phyloP scores from a whole-genome alignment of 192 early-diverging fungal species.

The Entomortierella beljakovae region DNA sequence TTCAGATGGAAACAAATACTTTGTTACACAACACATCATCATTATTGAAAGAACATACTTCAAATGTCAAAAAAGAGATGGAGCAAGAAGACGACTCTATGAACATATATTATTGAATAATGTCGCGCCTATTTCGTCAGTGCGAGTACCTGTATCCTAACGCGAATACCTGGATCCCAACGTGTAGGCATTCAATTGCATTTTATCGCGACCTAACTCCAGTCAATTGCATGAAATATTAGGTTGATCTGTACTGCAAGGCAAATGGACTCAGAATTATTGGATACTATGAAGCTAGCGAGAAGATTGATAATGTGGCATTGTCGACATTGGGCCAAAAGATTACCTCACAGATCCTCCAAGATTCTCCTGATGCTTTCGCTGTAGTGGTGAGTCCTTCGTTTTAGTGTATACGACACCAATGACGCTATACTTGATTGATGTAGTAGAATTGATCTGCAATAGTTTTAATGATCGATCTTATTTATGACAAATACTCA shows the following conservation, averaged over 20 bases:
- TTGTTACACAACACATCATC: too few relatives aligned
- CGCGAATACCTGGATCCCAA: too few relatives aligned
- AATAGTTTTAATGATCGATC: background rate
- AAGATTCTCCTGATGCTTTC: constrained; percentile 58
- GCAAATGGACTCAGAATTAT: constrained; percentile 62
- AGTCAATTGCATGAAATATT: background rate
- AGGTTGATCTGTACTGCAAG: constrained; percentile 71
- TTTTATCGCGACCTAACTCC: background rate
- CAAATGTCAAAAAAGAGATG: too few relatives aligned
- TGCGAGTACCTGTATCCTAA: too few relatives aligned
- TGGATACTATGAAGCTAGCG: constrained; percentile 74
- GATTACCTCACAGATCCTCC: constrained; percentile 63
- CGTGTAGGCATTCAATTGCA: too few relatives aligned
- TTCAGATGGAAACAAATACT: too few relatives aligned
- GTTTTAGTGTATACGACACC: background rate
- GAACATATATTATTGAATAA: too few relatives aligned
- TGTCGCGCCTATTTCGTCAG: too few relatives aligned
- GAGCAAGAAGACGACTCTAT: too few relatives aligned
- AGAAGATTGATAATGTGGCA: constrained; percentile 53
- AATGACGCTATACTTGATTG: background rate
- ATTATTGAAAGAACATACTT: too few relatives aligned
- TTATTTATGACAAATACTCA: background rate
- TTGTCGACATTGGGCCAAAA: constrained; percentile 62
- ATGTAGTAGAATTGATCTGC: background rate
- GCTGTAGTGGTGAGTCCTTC: constrained; percentile 64